Base-by-base conservation (phyloP, 2,329 filamentous ascomycete genomes). In the Fusarium nodosum region DNA sequence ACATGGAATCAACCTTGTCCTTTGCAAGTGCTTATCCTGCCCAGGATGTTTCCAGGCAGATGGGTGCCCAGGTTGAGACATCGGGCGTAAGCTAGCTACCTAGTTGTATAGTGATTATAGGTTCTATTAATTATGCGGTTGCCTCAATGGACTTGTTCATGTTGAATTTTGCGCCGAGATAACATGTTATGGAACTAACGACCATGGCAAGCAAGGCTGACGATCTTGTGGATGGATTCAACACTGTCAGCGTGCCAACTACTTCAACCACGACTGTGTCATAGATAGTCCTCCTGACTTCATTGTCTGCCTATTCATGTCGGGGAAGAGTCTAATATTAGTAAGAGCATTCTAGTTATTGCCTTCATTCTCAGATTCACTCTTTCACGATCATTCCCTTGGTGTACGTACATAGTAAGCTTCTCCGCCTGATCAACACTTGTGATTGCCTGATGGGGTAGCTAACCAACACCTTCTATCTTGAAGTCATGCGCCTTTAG, bases 371-470 rank as follows among this genome's bases (percentile, higher is more conserved):
- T 58, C 31, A 9, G 24, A n/a, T 34, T 38, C 11, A 18, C 36
- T 34, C 26, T 18, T 22, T 44, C 16, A 45, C 18, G 6, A 26
- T 26, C 31, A n/a, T 24, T 30, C 45, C 20, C 26, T 26, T 28
- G 24, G 15, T 22, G 8, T 11, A 30, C 11, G 28, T 11, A 30
- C 28, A 11, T 30, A 30, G 18, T 24, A 31, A 39, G n/a, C 28
- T 18, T 39, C 30, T 30, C 30, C 28, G 20, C 34, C 18, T 9
- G 28, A 51, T 48, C 64, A 67, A 48, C 64, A 44, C 34, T 34
- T 41, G 26, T n/a, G 31, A 42, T 56, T 57, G 26, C 31, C 48
- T 66, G 20, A 39, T 28, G n/a, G 55, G 33, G 38, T 44, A 34
- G 33, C 33, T 34, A 47, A 31, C 15, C 16, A 47, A 31, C n/a